phyloP scores from a whole-genome alignment of 305 asterid species.

The Ajuga reptans region DNA sequence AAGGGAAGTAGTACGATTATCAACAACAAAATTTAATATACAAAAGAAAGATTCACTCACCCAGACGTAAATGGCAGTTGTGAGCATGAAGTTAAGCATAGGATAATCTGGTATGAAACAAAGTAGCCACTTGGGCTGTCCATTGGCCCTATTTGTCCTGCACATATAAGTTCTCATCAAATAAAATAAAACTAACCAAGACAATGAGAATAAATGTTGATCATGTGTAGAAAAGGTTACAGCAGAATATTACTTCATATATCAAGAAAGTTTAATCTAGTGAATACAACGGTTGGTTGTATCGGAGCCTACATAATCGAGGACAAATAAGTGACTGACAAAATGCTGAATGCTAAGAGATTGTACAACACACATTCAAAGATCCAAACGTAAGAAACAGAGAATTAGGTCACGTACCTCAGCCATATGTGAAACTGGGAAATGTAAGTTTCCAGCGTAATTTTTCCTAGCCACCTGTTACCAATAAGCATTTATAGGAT shows the following conservation, averaged over 20 bases:
- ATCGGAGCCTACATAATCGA: not conserved
- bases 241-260: not conserved
- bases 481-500: conserved; percentile 26
- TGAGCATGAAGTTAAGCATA: conserved; percentile 78
- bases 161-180: conserved; percentile 13
- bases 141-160: conserved; percentile 79
- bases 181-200: not conserved
- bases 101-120: conserved; percentile 77
- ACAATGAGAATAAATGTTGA: not conserved
- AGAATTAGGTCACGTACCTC: conserved; percentile 41
- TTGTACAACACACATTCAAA: not conserved
- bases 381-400: not conserved
- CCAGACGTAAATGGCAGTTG: conserved; percentile 64
- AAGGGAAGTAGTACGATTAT: not conserved
- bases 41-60: conserved; percentile 34
- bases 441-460: conserved; percentile 86
- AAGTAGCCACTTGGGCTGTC: conserved; percentile 94
- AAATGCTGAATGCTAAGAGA: not conserved
- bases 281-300: not conserved
- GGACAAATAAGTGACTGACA: not conserved
- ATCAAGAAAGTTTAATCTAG: not conserved
- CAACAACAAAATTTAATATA: not conserved
- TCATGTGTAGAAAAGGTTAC: not conserved
- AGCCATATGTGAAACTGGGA: conserved; percentile 98
- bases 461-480: conserved; percentile 89